Base-by-base conservation (phyloP, 2,329 filamentous ascomycete species). In the Parafenestella ontariensis region DNA sequence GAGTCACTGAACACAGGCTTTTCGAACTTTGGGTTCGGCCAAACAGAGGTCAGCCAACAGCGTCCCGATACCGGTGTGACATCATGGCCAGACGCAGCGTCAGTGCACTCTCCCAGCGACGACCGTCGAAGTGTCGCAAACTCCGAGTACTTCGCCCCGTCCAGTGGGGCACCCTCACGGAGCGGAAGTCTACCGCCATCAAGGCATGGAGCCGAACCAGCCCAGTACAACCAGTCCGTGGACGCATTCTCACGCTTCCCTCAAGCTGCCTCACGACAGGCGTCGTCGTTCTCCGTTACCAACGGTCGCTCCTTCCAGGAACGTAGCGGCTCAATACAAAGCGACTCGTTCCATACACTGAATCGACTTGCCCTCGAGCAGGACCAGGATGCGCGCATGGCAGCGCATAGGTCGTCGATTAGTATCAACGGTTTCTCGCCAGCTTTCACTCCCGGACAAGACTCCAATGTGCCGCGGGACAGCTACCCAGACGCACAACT, bases 101-200 rank as follows among this genome's bases (percentile, higher is more conserved):
- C 72, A 7, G 61, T 75, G 5, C 75, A 76, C 28, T 79, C 78
- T 20, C 78, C 78, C 3, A 77, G 65, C 40, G 77, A 80, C 31
- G 78, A 79, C 44, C 68, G 77, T 29, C 70, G 74, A 24, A 73
- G 77, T 46, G 66, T 74, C 20, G 70, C 73, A 43, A 71, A 72
- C 36, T 74, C 76, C 4, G 75, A 79, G 8, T 84, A 80, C 64
- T 78, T 81, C 57, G 74, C 70, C 29, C 67, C 77, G 15, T 72
- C 72, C 1, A 81, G 80, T 43, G 76, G 76, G 43, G 74, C 78
- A 17, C 70, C 77, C 3, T 82, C 84, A n/a, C 79, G 83, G 55
- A 85, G 86, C 53, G 75, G 78, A 37, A 85, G 80, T 69, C 74
- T 85, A 42, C 83, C 85, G 40, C 80, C 85, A 1, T 86, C 85